Conservation (phyloP, 2,329 filamentous ascomycete species). For the Thelonectria blattea region DNA sequence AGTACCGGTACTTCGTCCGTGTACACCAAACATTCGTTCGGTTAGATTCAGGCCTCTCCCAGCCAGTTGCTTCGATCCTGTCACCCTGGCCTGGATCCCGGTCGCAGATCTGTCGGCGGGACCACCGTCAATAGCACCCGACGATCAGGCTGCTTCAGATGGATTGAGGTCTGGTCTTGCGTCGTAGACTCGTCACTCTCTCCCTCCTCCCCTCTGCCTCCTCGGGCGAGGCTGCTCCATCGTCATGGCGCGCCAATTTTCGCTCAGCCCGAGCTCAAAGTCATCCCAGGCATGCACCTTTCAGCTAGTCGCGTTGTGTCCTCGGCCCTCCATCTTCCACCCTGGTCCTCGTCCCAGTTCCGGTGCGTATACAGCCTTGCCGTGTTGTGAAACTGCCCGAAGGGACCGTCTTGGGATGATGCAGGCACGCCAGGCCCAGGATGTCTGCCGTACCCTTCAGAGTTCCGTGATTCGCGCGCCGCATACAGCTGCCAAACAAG, state of each 20-base stretch:
- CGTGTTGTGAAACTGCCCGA: conserved; percentile 30
- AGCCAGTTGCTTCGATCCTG: conserved; percentile 12
- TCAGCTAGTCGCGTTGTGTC: conserved; percentile 21
- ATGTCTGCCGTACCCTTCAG: conserved; percentile 27
- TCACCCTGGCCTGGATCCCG: conserved; percentile 13
- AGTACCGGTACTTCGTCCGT: conserved; percentile 22
- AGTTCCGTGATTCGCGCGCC: conserved; percentile 23
- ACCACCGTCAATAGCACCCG: conserved; percentile 14
- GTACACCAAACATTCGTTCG: conserved; percentile 9
- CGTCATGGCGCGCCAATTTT: conserved; percentile 9
- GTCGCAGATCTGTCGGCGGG: conserved; percentile 17
- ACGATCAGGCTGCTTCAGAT: conserved; percentile 3
- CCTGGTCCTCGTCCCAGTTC: conserved; percentile 3
- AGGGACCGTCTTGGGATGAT: conserved; percentile 19
- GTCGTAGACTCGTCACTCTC: conserved; percentile 1
- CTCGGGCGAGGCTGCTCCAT: conserved; percentile 5
- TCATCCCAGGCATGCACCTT: conserved; percentile 20
- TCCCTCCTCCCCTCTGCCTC: neutral
- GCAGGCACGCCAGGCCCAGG: conserved; percentile 25
- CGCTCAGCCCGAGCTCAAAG: conserved; percentile 19
- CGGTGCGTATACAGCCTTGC: conserved; percentile 17
- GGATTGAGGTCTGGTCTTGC: neutral
- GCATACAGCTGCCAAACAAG: conserved; percentile 22
- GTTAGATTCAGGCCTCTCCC: conserved; percentile 15
- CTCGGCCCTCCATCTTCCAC: conserved; percentile 5